These are phyloP conservation scores for Taiozyma sp. DNA, from an alignment of 1,139 yeast genomes.

Conservation along the genomic window DNA sequence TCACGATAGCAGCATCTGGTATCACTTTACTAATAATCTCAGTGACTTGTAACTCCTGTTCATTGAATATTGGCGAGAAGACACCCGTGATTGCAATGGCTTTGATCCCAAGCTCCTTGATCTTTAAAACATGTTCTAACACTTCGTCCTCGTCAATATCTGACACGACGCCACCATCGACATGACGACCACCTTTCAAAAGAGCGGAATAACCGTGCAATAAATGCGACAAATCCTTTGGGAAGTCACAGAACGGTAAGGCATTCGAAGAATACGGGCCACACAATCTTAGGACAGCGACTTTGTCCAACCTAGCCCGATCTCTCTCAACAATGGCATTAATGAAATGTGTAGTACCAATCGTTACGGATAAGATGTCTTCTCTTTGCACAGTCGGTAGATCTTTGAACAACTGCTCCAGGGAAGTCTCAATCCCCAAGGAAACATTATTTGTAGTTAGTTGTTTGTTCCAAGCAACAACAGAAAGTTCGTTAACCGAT, in stretches of 20 bases:
- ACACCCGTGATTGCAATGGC: slow-evolving; percentile 35
- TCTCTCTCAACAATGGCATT: slow-evolving; percentile 41
- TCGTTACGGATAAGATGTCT: slow-evolving; percentile 33
- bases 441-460: slow-evolving; percentile 39
- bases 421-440: slow-evolving; percentile 35
- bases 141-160: slow-evolving; percentile 30
- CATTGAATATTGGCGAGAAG: slow-evolving; percentile 32
- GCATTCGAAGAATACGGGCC: slow-evolving; percentile 32
- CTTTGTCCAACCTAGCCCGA: slow-evolving; percentile 31
- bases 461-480: slow-evolving; percentile 37
- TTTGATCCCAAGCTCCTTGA: slow-evolving; percentile 27
- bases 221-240: slow-evolving; percentile 29
- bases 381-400: slow-evolving; percentile 13
- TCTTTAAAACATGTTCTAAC: slow-evolving; percentile 25
- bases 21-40: slow-evolving; percentile 26
- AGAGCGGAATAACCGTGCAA: slow-evolving; percentile 30
- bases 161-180: slow-evolving; percentile 33
- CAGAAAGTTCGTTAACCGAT: slow-evolving; percentile 27
- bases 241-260: slow-evolving; percentile 38
- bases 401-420: slow-evolving; percentile 26
- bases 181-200: slow-evolving; percentile 34
- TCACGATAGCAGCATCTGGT: slow-evolving; percentile 31
- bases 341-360: slow-evolving; percentile 42
- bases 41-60: slow-evolving; percentile 32
- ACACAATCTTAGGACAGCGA: slow-evolving; percentile 36